A percentile compares a stretch with the other conserved stretches of the same genome.
Conservation (phyloP, 2,329 filamentous ascomycete genomes). For the Polytolypa hystricis region DNA sequence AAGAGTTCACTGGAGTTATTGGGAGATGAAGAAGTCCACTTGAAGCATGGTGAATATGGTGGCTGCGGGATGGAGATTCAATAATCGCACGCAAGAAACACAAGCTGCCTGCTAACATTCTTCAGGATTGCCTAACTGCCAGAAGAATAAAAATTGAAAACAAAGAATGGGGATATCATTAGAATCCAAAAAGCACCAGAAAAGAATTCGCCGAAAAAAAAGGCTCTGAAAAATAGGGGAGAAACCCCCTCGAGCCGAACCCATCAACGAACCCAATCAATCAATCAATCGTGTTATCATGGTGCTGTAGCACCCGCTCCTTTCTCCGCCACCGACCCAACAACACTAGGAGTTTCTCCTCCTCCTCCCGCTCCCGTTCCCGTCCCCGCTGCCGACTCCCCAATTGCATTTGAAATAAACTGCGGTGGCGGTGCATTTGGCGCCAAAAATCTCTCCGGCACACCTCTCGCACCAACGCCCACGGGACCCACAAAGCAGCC, state of each 20-base stretch:
- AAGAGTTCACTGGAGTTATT: background rate
- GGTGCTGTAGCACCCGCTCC: background rate
- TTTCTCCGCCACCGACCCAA: background rate
- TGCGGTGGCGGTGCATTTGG: slow-evolving; percentile 12
- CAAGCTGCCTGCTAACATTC: too few species aligned
- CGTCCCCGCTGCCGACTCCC: slow-evolving; percentile 8
- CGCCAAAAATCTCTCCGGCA: slow-evolving; percentile 62
- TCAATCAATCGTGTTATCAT: too few species aligned
- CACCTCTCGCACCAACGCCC: slow-evolving; percentile 55
- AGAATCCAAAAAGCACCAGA: too few species aligned
- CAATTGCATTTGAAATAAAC: background rate
- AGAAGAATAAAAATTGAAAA: too few species aligned
- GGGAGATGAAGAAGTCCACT: background rate
- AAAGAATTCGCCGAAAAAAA: too few species aligned
- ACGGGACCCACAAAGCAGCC: slow-evolving; percentile 69
- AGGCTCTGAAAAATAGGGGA: too few species aligned
- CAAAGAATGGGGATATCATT: too few species aligned
- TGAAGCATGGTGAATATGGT: background rate
- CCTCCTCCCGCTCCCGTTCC: slow-evolving; percentile 9
- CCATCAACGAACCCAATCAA: too few species aligned
- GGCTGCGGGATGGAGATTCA: background rate
- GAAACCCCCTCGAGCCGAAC: too few species aligned
- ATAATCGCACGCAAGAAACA: too few species aligned
- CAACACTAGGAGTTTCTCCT: background rate
- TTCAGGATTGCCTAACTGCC: too few species aligned